phyloP scores from a whole-genome alignment of 208 protist genomes.

The Willaertia magna region DNA sequence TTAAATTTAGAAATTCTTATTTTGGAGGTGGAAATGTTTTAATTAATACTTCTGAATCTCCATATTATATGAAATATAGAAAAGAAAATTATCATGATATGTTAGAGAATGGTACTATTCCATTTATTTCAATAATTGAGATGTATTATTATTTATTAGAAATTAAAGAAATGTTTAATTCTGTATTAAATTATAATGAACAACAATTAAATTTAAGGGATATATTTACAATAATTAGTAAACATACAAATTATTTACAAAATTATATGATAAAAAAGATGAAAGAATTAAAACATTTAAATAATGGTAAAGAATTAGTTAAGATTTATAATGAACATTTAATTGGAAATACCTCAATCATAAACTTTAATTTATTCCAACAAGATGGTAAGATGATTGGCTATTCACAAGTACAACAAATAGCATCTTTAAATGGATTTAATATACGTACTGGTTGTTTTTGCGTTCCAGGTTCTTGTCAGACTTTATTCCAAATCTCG shows the following conservation, averaged over 20 bases:
- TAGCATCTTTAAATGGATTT: not conserved
- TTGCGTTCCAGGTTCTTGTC: conserved; percentile 6
- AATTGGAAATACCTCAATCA: not conserved
- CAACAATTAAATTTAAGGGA: not conserved
- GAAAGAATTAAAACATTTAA: not conserved
- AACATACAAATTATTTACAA: not conserved
- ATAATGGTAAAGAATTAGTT: not conserved
- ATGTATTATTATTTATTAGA: not conserved
- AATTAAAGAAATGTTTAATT: not conserved
- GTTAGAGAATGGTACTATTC: conserved; percentile 45
- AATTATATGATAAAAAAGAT: not conserved
- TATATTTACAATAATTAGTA: not conserved
- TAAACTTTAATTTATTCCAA: not conserved
- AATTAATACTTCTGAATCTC: conserved; percentile 18
- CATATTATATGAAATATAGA: conserved; percentile 3
- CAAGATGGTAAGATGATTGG: not conserved
- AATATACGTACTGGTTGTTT: not conserved
- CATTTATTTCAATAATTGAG: conserved; percentile 19
- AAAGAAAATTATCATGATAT: not conserved
- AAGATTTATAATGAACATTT: not conserved
- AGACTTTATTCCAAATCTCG: not conserved
- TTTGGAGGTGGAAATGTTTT: conserved; percentile 49
- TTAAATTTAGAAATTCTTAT: conserved; percentile 39
- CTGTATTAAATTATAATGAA: not conserved
- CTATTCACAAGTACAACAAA: not conserved